Base-by-base conservation (phyloP, 2,329 filamentous ascomycete species). In the Lasiodiplodia theobromae region DNA sequence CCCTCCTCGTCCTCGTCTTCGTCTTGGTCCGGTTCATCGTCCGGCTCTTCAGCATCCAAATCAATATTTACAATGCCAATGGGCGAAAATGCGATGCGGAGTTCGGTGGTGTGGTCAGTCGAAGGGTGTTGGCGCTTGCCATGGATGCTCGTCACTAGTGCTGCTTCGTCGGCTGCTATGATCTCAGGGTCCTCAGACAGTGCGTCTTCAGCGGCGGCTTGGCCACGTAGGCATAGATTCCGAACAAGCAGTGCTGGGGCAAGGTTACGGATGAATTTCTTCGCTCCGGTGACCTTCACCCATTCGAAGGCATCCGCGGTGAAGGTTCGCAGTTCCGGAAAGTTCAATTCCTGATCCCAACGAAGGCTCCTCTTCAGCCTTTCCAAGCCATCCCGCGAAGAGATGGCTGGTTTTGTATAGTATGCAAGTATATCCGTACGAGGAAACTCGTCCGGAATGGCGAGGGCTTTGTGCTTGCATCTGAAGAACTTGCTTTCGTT, bases 381-480 rank as follows among this genome's bases (percentile, higher is more conserved):
- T 3, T 86, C 80, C 63, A 95, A 74, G 31, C 86, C 84, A 10
- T 86, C 78, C 6, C 83, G 72, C 0, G 85, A 84, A 0, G 94
- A 97, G 3, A 97, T 91, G 1, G 91, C 89, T 0, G 96, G 96
- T 74, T 94, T 90, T 0, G 92, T 95, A 73, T 99, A 99, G 75
- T 93, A 97, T 12, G 91, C 86, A 23, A 98, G 82, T 8, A 97
- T 88, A 52, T 93, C 91, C 57, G 87, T 81, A 71, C 92, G 90
- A 0, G 96, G 96, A 72, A 98, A 99, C 44, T 86, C 85, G 0
- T 92, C 89, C 0, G 95, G 95, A 38, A 99, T 91, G 4, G 80
- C 83, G 57, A 97, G 81, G 2, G 88, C 87, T 71, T 88, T 91
- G 75, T 96, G 93, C 74, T 89, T 93, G 16, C 87, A 89, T 52